Base-by-base conservation (phyloP, 345 rosid species). In the Salix udensis region DNA sequence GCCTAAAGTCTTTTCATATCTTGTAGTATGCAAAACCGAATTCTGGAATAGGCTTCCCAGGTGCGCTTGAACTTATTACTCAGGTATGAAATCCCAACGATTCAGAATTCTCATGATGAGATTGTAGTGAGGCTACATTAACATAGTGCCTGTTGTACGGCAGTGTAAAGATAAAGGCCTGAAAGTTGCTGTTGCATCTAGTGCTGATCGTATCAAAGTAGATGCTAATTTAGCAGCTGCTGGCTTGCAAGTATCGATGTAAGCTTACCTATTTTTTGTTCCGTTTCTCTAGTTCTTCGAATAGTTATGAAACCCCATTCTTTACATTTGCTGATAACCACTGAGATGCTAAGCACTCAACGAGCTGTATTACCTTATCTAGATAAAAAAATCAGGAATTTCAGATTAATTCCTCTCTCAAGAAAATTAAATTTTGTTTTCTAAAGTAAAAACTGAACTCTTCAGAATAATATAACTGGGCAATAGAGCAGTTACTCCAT, bases 201-300 rank as follows among this genome's bases (percentile, higher is more conserved):
- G 98, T 61, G 99, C 99, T 71, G 99, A 93, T 78, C 94, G 97
- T 52, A 80, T 96, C 80, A 96, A 96, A 88, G 99, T 96, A 39
- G 90, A 96, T 82, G 98, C 97, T 67, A 96, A 96, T 84, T 87
- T 96, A 75, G 92, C 86, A 72, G 97, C 99, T 79, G 98, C 99
- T 76, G 92, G 93, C 46, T 80, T 91, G 76, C 86, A 91, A 37
- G 50, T 88, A 78, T 81, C 91, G 65, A 83, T 93, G 97, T 93
- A 85, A 88, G 92, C 61, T 67, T 39, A 74, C 46, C 30, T 40
- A n/a, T 37, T 23, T 23, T 15, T 61, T 64, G 67, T 64, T 15
- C 37, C 37, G 6, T 64, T 64, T 26, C 31, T 28, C 67, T 64
- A 53, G 23, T 7, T 53, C 60, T 53, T 53, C 24, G 24, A 53